phyloP scores from a whole-genome alignment of 2,329 filamentous ascomycete species.

The Penicillium sp. region DNA sequence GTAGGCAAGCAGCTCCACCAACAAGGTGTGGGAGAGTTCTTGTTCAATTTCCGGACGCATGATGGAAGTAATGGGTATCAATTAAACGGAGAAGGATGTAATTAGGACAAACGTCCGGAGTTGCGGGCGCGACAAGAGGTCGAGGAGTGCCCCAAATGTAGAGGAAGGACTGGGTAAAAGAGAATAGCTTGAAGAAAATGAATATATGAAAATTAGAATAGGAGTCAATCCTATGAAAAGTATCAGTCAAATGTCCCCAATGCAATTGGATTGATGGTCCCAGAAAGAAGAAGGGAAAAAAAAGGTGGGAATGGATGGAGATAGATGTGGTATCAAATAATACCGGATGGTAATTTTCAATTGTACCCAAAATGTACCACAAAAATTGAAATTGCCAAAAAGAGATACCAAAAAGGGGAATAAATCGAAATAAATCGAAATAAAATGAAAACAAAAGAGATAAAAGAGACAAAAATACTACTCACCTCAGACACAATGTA shows the following conservation, averaged over 20 bases:
- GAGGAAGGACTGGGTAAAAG: conserved; percentile 6
- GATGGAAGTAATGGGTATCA: conserved; percentile 41
- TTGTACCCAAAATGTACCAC: too few relatives aligned
- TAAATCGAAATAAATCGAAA: background rate
- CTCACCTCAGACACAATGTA: background rate
- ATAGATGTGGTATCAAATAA: conserved; percentile 18
- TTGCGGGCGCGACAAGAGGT: conserved; percentile 19
- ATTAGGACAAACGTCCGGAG: conserved; percentile 20
- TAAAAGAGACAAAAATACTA: background rate
- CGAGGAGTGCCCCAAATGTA: conserved; percentile 12
- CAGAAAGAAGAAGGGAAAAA: conserved; percentile 19
- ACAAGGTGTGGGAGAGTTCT: conserved; percentile 95
- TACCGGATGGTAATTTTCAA: conserved; percentile 21
- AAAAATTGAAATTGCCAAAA: background rate
- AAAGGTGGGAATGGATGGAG: conserved; percentile 25
- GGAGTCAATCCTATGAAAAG: conserved; percentile 17
- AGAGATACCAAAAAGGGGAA: background rate
- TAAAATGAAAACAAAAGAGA: background rate
- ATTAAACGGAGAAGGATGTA: conserved; percentile 17
- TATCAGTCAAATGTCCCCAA: conserved; percentile 14
- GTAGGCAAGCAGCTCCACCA: conserved; percentile 98
- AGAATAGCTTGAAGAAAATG: conserved; percentile 10
- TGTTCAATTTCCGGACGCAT: conserved; percentile 99
- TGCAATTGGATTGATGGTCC: conserved; percentile 1
- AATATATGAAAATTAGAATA: conserved; percentile 15